These are phyloP conservation scores for Serendipita sp. DNA, from an alignment of 1,284 basidiomycete species.

Conservation along the genomic window DNA sequence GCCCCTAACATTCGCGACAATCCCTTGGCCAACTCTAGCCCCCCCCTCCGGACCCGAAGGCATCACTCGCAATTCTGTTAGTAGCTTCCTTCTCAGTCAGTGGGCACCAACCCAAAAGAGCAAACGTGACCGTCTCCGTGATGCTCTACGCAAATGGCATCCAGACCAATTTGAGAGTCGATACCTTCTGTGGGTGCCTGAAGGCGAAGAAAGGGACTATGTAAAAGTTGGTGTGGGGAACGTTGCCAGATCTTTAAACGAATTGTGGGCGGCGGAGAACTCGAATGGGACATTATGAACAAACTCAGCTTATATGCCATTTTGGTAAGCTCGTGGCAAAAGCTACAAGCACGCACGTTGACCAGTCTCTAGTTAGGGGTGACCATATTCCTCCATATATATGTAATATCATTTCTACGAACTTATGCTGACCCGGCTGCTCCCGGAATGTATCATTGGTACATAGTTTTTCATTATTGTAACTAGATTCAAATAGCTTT, in stretches of 20 bases:
- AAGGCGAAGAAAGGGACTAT: conserved; percentile 2
- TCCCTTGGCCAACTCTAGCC: conserved; percentile 54
- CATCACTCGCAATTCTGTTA: conserved; percentile 35
- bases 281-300: not conserved
- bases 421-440: no score
- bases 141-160: conserved; percentile 58
- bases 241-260: conserved; percentile 1
- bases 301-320: no score
- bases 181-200: not conserved
- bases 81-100: conserved; percentile 44
- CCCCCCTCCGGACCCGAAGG: conserved; percentile 31
- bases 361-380: no score
- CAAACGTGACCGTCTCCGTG: conserved; percentile 47
- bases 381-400: no score
- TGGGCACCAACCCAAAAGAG: conserved; percentile 41
- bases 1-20: conserved; percentile 37
- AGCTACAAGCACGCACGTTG: no score
- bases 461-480: no score
- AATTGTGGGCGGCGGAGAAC: not conserved
- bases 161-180: conserved; percentile 46
- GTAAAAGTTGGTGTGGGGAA: not conserved
- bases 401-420: no score
- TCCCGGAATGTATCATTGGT: no score
- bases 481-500: no score
- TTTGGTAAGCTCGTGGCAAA: no score